Percentiles rank a stretch among this genome's conserved stretches.
These are phyloP conservation scores for Penicillium coffeae DNA, from an alignment of 495 filamentous ascomycete species.

Conservation along the genomic window DNA sequence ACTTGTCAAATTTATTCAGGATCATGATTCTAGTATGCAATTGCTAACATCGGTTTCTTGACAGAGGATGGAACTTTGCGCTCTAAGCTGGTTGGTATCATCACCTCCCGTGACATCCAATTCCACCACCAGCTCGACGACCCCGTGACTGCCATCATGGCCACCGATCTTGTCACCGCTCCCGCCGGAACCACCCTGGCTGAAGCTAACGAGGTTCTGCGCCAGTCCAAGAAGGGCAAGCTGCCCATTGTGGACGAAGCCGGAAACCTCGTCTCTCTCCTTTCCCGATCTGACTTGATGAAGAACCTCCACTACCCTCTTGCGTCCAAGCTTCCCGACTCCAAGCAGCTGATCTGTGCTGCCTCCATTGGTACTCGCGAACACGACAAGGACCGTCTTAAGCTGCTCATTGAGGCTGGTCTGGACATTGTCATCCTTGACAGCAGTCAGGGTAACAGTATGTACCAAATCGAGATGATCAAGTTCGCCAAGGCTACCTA, in stretches of 20 bases:
- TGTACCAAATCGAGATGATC: slow-evolving; percentile 97
- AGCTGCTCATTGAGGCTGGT: slow-evolving; percentile 87
- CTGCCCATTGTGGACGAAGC: slow-evolving; percentile 88
- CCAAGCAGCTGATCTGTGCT: slow-evolving; percentile 95
- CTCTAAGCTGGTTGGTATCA: slow-evolving; percentile 93
- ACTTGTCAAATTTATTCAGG: slow-evolving; percentile 10
- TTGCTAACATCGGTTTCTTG: slow-evolving; percentile 22
- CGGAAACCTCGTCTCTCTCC: slow-evolving; percentile 87
- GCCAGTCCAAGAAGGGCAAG: slow-evolving; percentile 97
- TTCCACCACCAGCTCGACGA: slow-evolving; percentile 70
- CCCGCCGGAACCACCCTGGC: slow-evolving; percentile 75
- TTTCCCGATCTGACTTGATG: slow-evolving; percentile 95
- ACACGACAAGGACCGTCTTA: slow-evolving; percentile 82
- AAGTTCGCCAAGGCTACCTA: slow-evolving; percentile 85
- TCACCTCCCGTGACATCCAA: slow-evolving; percentile 96
- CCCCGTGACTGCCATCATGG: slow-evolving; percentile 88
- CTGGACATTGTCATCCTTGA: slow-evolving; percentile 95
- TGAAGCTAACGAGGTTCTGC: slow-evolving; percentile 90
- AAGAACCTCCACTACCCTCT: slow-evolving; percentile 98
- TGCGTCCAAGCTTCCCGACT: slow-evolving; percentile 93
- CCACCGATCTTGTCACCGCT: slow-evolving; percentile 90
- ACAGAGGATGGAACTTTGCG: slow-evolving; percentile 87
- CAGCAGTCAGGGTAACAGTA: slow-evolving; percentile 92
- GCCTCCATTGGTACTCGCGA: slow-evolving; percentile 93
- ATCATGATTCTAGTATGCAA: slow-evolving; percentile 27